Conservation (phyloP, 2,329 filamentous ascomycete genomes). For the Ceratocystiopsis sp. region DNA sequence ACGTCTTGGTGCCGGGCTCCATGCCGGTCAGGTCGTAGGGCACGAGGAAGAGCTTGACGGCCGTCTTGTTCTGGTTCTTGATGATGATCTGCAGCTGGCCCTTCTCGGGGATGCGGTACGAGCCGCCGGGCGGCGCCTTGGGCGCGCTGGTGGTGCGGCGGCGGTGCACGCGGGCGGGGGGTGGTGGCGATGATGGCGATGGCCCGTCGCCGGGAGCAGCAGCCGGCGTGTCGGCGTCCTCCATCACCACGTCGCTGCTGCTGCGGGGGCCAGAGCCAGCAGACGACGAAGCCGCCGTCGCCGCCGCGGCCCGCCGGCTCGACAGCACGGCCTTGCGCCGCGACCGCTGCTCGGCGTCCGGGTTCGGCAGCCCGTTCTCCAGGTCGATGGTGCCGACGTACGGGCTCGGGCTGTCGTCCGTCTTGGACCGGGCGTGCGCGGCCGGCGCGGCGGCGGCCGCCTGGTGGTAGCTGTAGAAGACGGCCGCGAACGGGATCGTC, state of each 20-base stretch:
- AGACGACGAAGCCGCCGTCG: background rate
- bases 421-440: conserved; percentile 41
- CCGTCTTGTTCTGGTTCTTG: conserved; percentile 96
- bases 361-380: conserved; percentile 54
- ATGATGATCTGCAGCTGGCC: conserved; percentile 94
- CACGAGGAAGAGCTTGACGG: conserved; percentile 86
- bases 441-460: conserved; percentile 12
- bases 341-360: conserved; percentile 28
- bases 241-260: conserved; percentile 7
- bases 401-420: conserved; percentile 78
- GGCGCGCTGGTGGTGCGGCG: conserved; percentile 25
- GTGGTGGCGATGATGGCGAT: background rate
- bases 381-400: conserved; percentile 90
- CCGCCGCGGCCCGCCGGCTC: conserved; percentile 17
- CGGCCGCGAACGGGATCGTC: conserved; percentile 76
- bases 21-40: conserved; percentile 87
- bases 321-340: conserved; percentile 28
- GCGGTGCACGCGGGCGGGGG: conserved; percentile 3
- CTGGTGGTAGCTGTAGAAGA: conserved; percentile 81
- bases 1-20: conserved; percentile 88
- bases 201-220: no score
- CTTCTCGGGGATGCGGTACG: conserved; percentile 84
- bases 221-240: conserved; percentile 5
- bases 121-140: conserved; percentile 61
- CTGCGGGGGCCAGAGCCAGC: no score